phyloP scores from a whole-genome alignment of 208 protist genomes.

The Blastocrithidia nonstop region DNA sequence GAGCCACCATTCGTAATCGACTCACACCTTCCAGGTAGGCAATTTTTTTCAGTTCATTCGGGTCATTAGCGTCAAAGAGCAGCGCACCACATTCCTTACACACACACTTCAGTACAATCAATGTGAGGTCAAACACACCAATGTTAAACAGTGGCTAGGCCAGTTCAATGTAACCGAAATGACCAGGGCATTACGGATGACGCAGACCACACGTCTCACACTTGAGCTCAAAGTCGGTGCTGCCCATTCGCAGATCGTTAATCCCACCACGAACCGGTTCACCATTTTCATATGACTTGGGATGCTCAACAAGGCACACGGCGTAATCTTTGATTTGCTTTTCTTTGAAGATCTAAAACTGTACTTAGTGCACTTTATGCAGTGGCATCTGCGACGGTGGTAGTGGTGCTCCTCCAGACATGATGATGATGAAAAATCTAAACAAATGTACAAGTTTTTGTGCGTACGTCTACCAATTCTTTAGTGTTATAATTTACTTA shows the following conservation, averaged over 20 bases:
- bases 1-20: slow-evolving; percentile 60
- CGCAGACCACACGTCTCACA: slow-evolving; percentile 73
- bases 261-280: slow-evolving; percentile 68
- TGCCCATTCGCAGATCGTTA: slow-evolving; percentile 82
- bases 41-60: slow-evolving; percentile 29
- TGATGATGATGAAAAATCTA: slow-evolving; percentile 4
- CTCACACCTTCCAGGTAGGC: slow-evolving; percentile 33
- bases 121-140: slow-evolving; percentile 89
- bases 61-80: slow-evolving; percentile 48
- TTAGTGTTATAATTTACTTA: neutral
- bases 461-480: neutral
- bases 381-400: slow-evolving; percentile 66
- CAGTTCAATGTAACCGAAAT: slow-evolving; percentile 99
- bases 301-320: slow-evolving; percentile 63
- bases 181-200: slow-evolving; percentile 89
- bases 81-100: slow-evolving; percentile 94
- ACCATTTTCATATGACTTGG: slow-evolving; percentile 76
- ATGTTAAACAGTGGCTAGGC: slow-evolving; percentile 96
- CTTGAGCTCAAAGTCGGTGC: slow-evolving; percentile 66
- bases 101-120: slow-evolving; percentile 93
- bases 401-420: slow-evolving; percentile 69
- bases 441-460: neutral
- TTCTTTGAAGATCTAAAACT: slow-evolving; percentile 82
- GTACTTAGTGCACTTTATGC: slow-evolving; percentile 59
- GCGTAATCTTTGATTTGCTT: slow-evolving; percentile 77